Evolutionary conservation across 2,329 filamentous ascomycete species (phyloP), one percentile per base, ranked within the genome.

Genomic region (Fusarium torreyae): DNA sequence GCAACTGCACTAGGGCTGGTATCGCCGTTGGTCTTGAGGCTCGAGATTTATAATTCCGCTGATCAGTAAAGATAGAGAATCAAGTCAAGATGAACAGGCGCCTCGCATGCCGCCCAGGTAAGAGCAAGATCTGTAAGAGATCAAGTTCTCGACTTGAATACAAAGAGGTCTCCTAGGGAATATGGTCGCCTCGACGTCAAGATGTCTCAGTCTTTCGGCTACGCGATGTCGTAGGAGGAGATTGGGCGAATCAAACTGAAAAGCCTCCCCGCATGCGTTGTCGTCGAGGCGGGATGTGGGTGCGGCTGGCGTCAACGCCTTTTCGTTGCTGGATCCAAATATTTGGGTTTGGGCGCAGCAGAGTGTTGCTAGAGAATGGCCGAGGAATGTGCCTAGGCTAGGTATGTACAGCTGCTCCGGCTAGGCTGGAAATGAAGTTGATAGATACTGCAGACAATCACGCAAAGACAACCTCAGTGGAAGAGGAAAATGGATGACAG

Each of bases 121-220:
- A 42, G 62, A 43, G 49, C 39, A 31, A 10, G 50, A 55, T 66
- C 43, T 39, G 26, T 34, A 45, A 45, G 51, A 68, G 56, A 60
- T 52, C 57, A 58, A 52, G 55, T 55, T 62, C 54, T 49, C 24
- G 48, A 45, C 43, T 55, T 44, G 50, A 52, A 63, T 63, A 71
- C 55, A 57, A 63, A 36, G 24, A 55, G 39, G 53, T 62, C 53
- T 68, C 63, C 52, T 54, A 50, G 50, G 52, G 48, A 39, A 48
- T 36, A 65, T 26, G 64, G 40, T 57, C 60, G 53, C 42, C 38
- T 66, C 68, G 69, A 71, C 66, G 71, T 74, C 71, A 73, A 64
- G 53, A 64, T 74, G 70, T 73, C 66, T 75, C 62, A 67, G 66
- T 55, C 54, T 48, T 60, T 38, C 63, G 59, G 57, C 54, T 66